Evolutionary conservation across 345 rosid genomes (phyloP), one percentile per base, ranked within the genome.

Genomic region (Xanthoceras sorbifolium): DNA sequence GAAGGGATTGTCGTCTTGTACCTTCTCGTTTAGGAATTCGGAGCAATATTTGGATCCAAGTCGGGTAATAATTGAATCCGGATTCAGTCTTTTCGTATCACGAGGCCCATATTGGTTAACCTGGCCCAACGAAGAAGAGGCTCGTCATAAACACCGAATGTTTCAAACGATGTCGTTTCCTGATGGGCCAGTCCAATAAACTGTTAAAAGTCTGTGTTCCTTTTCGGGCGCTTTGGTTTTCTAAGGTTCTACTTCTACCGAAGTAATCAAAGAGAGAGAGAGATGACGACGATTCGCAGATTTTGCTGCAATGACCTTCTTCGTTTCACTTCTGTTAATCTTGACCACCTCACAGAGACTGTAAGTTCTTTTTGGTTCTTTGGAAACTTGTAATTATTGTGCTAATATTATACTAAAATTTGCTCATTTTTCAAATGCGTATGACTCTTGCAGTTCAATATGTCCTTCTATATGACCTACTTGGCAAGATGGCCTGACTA

Each of bases 381-480:
- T 4, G 0, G 38, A 72, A 40, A 7, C 32, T 73, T 62, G 36
- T 18, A 26, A 42, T 60, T 28, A 44, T 28, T 18, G 34, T 40
- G 25, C 6, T 62, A 10, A 6, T 11, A 44, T 62, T 38, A 9
- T 26, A 36, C 34, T 9, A 18, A 72, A 44, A 44, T 40, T 29
- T 28, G 29, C n/a, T 71, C 20, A 11, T 57, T 62, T 15, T 20
- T 29, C 22, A 52, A 5, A 44, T 29, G 52, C 61, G 8, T 6
- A 18, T 46, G 6, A 59, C 60, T 71, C 23, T 55, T 61, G 3
- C 88, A 96, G 98, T 96, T 96, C 82, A 94, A 94, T 65, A 94
- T 97, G 99, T 91, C 97, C 1, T 92, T 92, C 75, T 97, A 97
- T 82, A 92, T 94, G 99, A 94, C 95, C 72, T 97, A 94, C 84